These are phyloP conservation scores for Cyberlindnera suaveolens DNA, from an alignment of 805 yeast genomes.

Conservation along the genomic window DNA sequence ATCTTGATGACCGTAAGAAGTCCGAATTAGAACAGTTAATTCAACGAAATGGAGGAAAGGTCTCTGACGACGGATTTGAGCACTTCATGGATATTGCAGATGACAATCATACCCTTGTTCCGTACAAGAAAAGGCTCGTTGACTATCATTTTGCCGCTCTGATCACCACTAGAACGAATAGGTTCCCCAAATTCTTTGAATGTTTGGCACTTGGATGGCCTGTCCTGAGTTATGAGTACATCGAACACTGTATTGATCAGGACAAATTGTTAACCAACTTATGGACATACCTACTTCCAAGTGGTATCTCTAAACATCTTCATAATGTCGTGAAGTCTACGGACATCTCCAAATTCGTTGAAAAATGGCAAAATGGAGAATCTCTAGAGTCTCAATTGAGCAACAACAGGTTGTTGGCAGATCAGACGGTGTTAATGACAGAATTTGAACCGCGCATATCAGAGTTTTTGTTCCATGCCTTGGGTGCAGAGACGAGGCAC, in stretches of 20 bases:
- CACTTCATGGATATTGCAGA: constrained; percentile 1
- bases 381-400: constrained; percentile 35
- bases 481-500: constrained; percentile 32
- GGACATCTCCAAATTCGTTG: constrained; percentile 39
- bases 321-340: constrained; percentile 37
- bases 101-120: constrained; percentile 2
- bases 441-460: constrained; percentile 23
- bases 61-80: constrained; percentile 30
- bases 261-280: constrained; percentile 19
- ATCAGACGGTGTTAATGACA: constrained; percentile 16
- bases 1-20: constrained; percentile 26
- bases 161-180: constrained; percentile 40
- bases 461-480: constrained; percentile 38
- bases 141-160: constrained; percentile 55
- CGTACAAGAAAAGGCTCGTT: constrained; percentile 7
- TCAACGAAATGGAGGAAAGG: constrained; percentile 36
- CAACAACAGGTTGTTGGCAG: constrained; percentile 28
- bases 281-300: constrained; percentile 52
- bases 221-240: constrained; percentile 51
- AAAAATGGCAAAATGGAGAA: constrained; percentile 28
- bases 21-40: constrained; percentile 30
- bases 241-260: constrained; percentile 41
- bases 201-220: constrained; percentile 86
- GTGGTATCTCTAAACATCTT: constrained; percentile 57
- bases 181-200: constrained; percentile 75